These are phyloP conservation scores for Cryphonectria radicalis DNA, from an alignment of 2,329 filamentous ascomycete species.

Conservation along the genomic window DNA sequence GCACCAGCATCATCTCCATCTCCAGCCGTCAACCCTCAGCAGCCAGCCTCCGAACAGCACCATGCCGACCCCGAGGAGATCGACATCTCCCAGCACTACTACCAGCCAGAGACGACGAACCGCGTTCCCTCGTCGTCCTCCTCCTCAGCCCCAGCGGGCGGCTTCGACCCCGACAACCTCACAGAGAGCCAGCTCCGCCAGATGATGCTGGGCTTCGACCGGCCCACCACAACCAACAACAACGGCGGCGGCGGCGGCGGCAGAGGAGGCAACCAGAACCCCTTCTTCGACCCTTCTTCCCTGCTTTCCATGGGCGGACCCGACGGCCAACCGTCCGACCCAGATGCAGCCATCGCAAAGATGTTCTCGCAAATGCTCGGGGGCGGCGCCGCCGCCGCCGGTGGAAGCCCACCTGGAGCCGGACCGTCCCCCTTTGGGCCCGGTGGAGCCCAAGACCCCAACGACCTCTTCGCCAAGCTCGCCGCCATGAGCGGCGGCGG, in stretches of 20 bases:
- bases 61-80: conserved; percentile 74
- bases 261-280: conserved; percentile 24
- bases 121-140: conserved; percentile 39
- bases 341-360: conserved; percentile 70
- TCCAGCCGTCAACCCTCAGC: conserved; percentile 39
- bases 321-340: conserved; percentile 32
- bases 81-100: conserved; percentile 78
- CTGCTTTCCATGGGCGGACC: conserved; percentile 38
- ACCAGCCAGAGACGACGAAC: conserved; percentile 56
- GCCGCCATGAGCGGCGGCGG: conserved; percentile 41
- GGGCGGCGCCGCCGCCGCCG: conserved; percentile 29
- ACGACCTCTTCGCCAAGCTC: conserved; percentile 41
- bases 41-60: conserved; percentile 38
- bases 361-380: conserved; percentile 77
- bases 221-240: conserved; percentile 36
- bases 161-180: conserved; percentile 42
- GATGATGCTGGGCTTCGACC: conserved; percentile 65
- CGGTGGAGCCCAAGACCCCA: conserved; percentile 34
- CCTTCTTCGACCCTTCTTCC: conserved; percentile 39
- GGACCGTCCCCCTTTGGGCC: conserved; percentile 38
- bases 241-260: conserved; percentile 18
- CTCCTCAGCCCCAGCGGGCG: conserved; percentile 20
- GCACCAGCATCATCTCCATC: conserved; percentile 37
- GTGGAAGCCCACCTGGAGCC: conserved; percentile 32
- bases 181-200: conserved; percentile 66